Evolutionary conservation across 164 flowering plant genomes (phyloP).

Genomic region (Echeveria elegans): DNA sequence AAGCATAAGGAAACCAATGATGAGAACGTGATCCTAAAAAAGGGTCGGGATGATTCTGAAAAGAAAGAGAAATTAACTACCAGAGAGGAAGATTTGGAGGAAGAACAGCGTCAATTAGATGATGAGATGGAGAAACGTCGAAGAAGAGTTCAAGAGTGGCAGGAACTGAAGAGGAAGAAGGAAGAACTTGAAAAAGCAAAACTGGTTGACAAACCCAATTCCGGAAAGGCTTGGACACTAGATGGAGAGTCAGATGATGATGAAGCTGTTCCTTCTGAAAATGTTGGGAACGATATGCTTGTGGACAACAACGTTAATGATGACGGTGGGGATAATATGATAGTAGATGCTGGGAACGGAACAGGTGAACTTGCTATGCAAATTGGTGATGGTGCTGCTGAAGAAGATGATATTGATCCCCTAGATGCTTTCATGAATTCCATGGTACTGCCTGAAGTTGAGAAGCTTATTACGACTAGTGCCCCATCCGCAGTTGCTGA

Average conservation of each 20-base stretch:
- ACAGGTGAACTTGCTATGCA: conserved; percentile 12
- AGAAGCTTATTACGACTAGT: conserved; percentile 36
- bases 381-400: conserved; percentile 26
- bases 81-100: conserved; percentile 67
- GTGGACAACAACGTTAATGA: conserved; percentile 33
- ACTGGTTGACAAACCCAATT: conserved; percentile 32
- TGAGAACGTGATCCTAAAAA: conserved; percentile 38
- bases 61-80: conserved; percentile 30
- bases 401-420: conserved; percentile 82
- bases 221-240: conserved; percentile 86
- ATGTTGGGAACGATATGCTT: conserved; percentile 33
- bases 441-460: conserved; percentile 90
- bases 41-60: conserved; percentile 30
- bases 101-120: conserved; percentile 69
- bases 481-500: conserved; percentile 20
- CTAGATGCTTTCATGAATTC: conserved; percentile 95
- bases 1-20: conserved; percentile 45
- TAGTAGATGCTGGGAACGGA: conserved; percentile 35
- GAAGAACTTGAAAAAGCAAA: conserved; percentile 76
- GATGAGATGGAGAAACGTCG: conserved; percentile 95
- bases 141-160: conserved; percentile 99
- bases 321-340: conserved; percentile 26
- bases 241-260: conserved; percentile 97
- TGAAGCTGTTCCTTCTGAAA: conserved; percentile 33
- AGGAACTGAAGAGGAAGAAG: conserved; percentile 68